Conservation (phyloP, 2,329 filamentous ascomycete genomes). For the Cordyceps javanica region DNA sequence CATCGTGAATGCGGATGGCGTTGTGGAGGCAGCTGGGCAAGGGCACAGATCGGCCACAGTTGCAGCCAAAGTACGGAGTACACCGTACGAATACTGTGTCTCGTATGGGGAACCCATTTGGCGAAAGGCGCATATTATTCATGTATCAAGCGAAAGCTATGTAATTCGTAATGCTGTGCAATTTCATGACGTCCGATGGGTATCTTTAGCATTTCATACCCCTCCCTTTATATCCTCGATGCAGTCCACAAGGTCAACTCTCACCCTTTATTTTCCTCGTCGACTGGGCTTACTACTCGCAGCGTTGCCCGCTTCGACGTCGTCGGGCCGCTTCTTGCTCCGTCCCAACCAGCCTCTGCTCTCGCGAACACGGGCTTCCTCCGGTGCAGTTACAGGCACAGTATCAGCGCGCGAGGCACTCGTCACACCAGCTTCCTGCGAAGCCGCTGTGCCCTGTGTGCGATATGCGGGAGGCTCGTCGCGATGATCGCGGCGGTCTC, state of each 20-base stretch:
- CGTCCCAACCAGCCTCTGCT: conserved; percentile 23
- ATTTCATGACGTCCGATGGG: conserved; percentile 1
- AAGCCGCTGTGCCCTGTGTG: conserved; percentile 19
- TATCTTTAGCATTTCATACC: background rate
- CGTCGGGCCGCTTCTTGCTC: conserved; percentile 22
- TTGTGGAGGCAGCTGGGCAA: background rate
- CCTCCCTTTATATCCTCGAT: background rate
- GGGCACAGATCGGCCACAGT: background rate
- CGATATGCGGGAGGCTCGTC: conserved; percentile 22
- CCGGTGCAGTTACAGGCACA: background rate
- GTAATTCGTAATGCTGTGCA: conserved; percentile 5
- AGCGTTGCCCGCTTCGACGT: conserved; percentile 25
- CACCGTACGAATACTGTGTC: background rate
- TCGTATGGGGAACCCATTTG: background rate
- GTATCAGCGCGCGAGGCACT: background rate
- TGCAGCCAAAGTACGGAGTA: no score
- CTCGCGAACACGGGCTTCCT: conserved; percentile 21
- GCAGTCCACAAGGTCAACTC: background rate
- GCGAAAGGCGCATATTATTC: background rate
- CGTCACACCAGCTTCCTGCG: conserved; percentile 7
- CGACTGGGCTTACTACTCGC: background rate
- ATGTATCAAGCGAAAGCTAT: background rate
- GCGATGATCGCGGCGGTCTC: background rate
- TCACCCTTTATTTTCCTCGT: conserved; percentile 14
- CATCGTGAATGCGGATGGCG: conserved; percentile 5